These are phyloP conservation scores for Neopestalotiopsis clavispora DNA, from an alignment of 2,329 filamentous ascomycete genomes.

Conservation along the genomic window DNA sequence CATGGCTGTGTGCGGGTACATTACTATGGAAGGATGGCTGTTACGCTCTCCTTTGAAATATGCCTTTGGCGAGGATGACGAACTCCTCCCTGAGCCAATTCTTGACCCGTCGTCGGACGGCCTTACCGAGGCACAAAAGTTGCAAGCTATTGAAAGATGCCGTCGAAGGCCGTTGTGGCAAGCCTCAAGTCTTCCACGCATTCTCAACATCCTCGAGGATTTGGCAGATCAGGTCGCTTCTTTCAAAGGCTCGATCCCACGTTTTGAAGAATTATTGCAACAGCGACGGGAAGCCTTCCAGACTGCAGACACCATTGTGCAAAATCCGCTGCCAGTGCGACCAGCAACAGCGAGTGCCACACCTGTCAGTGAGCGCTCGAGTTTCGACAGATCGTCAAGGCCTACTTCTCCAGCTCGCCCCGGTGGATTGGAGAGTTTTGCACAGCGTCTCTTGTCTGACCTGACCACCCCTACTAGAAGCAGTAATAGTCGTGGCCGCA, in stretches of 20 bases:
- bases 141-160: constrained; percentile 55
- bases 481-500: constrained; percentile 54
- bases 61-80: constrained; percentile 55
- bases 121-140: constrained; percentile 46
- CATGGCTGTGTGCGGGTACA: constrained; percentile 82
- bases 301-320: constrained; percentile 56
- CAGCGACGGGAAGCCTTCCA: constrained; percentile 69
- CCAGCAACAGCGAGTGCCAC: constrained; percentile 30
- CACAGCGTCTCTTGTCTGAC: constrained; percentile 66
- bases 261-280: constrained; percentile 75
- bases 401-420: constrained; percentile 57
- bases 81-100: constrained; percentile 25
- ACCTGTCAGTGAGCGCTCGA: constrained; percentile 44
- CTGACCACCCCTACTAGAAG: constrained; percentile 58
- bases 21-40: constrained; percentile 90
- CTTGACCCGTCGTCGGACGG: constrained; percentile 26
- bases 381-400: constrained; percentile 48
- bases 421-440: constrained; percentile 63
- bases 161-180: constrained; percentile 59
- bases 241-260: constrained; percentile 68
- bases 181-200: constrained; percentile 52
- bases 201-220: constrained; percentile 62
- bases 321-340: constrained; percentile 38
- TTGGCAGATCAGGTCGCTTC: constrained; percentile 66
- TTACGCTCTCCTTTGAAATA: constrained; percentile 73